phyloP scores from a whole-genome alignment of 495 filamentous ascomycete species.

The Lasiosphaeris hirsuta region DNA sequence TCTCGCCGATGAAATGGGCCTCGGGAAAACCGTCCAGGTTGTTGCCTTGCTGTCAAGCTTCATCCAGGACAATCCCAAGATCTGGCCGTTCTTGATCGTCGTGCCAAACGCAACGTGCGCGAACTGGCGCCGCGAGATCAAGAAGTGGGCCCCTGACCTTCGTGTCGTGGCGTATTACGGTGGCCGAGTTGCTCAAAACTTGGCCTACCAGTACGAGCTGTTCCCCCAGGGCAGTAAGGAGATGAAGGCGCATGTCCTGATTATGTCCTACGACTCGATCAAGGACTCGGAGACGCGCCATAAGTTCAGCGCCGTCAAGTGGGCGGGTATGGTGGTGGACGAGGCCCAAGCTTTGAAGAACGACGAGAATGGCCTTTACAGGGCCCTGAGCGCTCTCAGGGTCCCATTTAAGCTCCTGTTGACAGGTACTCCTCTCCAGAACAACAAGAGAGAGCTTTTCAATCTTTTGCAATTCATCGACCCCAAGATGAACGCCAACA shows the following conservation, averaged over 20 bases:
- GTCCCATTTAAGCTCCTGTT: constrained; percentile 78
- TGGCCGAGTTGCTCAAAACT: constrained; percentile 60
- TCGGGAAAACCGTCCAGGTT: constrained; percentile 96
- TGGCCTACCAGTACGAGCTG: constrained; percentile 76
- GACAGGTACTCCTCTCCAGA: constrained; percentile 90
- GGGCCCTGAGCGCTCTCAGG: constrained; percentile 64
- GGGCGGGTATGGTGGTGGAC: constrained; percentile 89
- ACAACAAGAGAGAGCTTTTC: constrained; percentile 90
- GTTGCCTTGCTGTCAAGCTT: constrained; percentile 78
- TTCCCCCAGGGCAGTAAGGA: constrained; percentile 55
- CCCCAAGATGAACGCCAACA: constrained; percentile 57
- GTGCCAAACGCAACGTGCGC: constrained; percentile 92
- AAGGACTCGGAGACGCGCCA: constrained; percentile 59
- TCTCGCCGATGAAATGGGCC: constrained; percentile 97
- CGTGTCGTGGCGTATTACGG: constrained; percentile 92
- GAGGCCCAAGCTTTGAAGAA: constrained; percentile 97
- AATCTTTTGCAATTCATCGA: constrained; percentile 94
- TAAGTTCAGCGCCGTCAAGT: constrained; percentile 65
- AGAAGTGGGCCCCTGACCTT: constrained; percentile 83
- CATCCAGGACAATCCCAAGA: constrained; percentile 66
- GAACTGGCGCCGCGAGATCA: constrained; percentile 97
- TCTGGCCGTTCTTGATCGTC: constrained; percentile 91
- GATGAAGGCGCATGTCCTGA: constrained; percentile 83
- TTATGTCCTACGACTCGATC: constrained; percentile 91
- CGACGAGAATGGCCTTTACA: constrained; percentile 78